Percentiles rank a stretch among this genome's conserved stretches.
Evolutionary conservation across 768 basidiomycete species (phyloP).

Genomic region (Mrakia blollopis): DNA sequence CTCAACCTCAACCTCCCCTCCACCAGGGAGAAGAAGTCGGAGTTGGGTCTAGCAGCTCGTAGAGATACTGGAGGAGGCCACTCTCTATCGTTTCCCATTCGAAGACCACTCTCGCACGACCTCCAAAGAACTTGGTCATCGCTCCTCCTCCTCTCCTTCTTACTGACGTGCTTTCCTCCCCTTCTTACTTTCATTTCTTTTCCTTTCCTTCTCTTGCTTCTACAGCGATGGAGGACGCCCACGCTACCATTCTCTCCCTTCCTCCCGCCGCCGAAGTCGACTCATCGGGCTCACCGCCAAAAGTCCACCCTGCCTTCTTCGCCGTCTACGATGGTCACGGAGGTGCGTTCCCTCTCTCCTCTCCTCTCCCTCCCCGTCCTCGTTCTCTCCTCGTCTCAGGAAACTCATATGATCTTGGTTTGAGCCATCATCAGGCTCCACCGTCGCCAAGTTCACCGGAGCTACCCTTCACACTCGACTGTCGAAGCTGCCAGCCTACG

Average conservation of each 20-base stretch:
- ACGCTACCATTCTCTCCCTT: slow-evolving; percentile 67
- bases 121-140: neutral
- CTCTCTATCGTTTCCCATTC: too few relatives aligned
- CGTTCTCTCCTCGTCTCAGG: neutral
- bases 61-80: too few relatives aligned
- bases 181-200: too few relatives aligned
- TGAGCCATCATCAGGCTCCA: slow-evolving; percentile 55
- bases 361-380: neutral
- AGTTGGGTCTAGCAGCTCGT: too few relatives aligned
- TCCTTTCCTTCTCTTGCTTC: neutral
- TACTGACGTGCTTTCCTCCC: neutral
- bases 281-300: slow-evolving; percentile 33
- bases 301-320: slow-evolving; percentile 60
- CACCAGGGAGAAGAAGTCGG: neutral
- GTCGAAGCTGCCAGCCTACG: slow-evolving; percentile 65
- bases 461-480: slow-evolving; percentile 75
- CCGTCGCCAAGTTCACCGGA: slow-evolving; percentile 83
- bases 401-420: neutral
- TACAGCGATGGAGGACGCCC: slow-evolving; percentile 95
- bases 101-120: neutral
- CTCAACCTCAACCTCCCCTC: neutral
- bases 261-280: slow-evolving; percentile 35
- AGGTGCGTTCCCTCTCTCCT: slow-evolving; percentile 47
- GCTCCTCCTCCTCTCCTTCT: neutral
- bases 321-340: slow-evolving; percentile 99